Percentiles rank a stretch among this genome's conserved stretches.
Evolutionary conservation across 805 yeast genomes (phyloP).

Genomic region (Ogataea ramenticola): DNA sequence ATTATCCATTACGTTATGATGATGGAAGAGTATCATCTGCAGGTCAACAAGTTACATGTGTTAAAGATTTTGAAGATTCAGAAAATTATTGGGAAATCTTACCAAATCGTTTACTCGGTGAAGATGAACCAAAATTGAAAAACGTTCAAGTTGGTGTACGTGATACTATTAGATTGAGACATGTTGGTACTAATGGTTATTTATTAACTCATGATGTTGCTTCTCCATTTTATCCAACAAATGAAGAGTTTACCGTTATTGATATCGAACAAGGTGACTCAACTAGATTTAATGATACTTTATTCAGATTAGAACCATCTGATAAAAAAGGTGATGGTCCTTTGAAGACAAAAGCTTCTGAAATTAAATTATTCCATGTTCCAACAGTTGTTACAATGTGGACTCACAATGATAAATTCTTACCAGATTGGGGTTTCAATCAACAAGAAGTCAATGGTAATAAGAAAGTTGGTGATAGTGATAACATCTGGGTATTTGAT

Average conservation of each 20-base stretch:
- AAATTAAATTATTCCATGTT: constrained; percentile 68
- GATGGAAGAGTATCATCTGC: constrained; percentile 94
- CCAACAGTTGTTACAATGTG: constrained; percentile 90
- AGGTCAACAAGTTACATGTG: constrained; percentile 89
- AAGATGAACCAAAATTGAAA: constrained; percentile 21
- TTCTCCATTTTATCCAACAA: constrained; percentile 86
- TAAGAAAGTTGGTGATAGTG: constrained; percentile 62
- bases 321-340: constrained; percentile 42
- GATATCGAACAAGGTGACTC: constrained; percentile 50
- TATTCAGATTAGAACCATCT: constrained; percentile 65
- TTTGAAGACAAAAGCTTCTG: constrained; percentile 64
- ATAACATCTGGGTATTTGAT: constrained; percentile 74
- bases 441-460: constrained; percentile 96
- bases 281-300: constrained; percentile 58
- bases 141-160: constrained; percentile 57
- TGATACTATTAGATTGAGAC: constrained; percentile 73
- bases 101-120: constrained; percentile 47
- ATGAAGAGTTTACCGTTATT: constrained; percentile 85
- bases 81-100: constrained; percentile 85
- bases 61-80: constrained; percentile 39
- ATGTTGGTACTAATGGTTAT: constrained; percentile 70
- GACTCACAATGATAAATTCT: constrained; percentile 75
- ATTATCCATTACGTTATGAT: constrained; percentile 87
- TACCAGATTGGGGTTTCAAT: constrained; percentile 92
- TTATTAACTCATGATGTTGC: constrained; percentile 93